Conservation (phyloP, 2,329 filamentous ascomycete species). For the Cadophora luteo-olivacea region DNA sequence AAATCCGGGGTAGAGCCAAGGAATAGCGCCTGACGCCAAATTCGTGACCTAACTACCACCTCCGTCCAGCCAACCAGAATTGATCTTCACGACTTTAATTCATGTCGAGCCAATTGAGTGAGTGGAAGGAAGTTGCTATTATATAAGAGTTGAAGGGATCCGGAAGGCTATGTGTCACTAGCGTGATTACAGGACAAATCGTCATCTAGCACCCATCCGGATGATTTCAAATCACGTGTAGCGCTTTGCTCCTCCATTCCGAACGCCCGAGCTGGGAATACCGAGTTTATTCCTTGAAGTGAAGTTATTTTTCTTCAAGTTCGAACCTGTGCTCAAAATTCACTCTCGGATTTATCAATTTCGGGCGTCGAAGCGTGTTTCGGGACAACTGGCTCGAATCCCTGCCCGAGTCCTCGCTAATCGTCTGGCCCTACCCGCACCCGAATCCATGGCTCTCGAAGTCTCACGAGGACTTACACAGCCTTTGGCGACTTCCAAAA, state of each 20-base stretch:
- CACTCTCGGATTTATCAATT: not conserved
- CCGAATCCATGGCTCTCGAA: not conserved
- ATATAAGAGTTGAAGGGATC: slow-evolving; percentile 10
- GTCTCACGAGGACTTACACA: not conserved
- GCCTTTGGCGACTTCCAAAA: not conserved
- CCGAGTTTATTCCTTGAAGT: slow-evolving; percentile 8
- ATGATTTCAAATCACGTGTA: slow-evolving; percentile 6
- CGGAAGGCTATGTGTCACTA: slow-evolving; percentile 17
- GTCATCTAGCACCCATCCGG: not conserved
- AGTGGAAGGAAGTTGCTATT: slow-evolving; percentile 5
- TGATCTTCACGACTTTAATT: not conserved
- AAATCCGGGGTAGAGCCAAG: slow-evolving; percentile 24
- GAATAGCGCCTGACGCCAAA: not conserved
- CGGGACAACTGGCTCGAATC: not conserved
- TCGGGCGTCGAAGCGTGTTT: not conserved
- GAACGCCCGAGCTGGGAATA: slow-evolving; percentile 3
- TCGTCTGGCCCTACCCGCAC: not conserved
- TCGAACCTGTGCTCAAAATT: not conserved
- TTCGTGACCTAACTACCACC: slow-evolving; percentile 1
- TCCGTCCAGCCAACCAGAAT: not conserved
- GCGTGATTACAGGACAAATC: not conserved
- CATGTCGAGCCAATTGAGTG: slow-evolving; percentile 4
- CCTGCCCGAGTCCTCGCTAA: not conserved
- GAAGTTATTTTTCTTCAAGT: not conserved
- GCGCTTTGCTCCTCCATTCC: not conserved